Conservation (phyloP, 73 alveolate species). For the Symbiodinium natans region DNA sequence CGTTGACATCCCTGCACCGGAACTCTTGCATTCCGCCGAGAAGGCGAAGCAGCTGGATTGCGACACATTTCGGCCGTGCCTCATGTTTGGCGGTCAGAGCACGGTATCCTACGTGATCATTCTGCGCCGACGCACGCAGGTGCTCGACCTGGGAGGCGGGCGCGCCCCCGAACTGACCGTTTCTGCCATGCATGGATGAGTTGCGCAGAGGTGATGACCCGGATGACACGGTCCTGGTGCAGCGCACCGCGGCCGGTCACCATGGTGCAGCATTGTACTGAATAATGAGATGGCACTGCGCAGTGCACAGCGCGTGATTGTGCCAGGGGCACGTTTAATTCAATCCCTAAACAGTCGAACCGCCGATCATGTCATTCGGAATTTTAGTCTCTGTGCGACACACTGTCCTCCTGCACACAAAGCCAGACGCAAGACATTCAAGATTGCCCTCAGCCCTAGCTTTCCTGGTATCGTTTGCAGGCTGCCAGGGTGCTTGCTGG, state of each 20-base stretch:
- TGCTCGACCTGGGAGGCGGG: background rate
- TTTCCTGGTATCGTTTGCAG: background rate
- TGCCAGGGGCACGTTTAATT: too few species aligned
- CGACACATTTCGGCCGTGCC: too few species aligned
- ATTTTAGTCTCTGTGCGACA: too few species aligned
- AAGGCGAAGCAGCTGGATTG: background rate
- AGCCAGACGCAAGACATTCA: background rate
- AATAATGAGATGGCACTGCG: too few species aligned
- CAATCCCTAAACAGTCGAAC: too few species aligned
- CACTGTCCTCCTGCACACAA: background rate
- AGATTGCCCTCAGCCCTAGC: background rate
- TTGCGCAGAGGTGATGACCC: constrained; percentile 37
- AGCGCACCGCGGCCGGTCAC: constrained; percentile 29
- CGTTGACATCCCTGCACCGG: constrained; percentile 53
- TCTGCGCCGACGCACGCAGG: background rate
- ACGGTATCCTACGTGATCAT: too few species aligned
- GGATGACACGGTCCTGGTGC: constrained; percentile 68
- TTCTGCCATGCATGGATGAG: too few species aligned
- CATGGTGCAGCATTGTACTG: background rate
- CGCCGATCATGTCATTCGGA: too few species aligned
- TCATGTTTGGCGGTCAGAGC: too few species aligned
- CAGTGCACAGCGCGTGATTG: too few species aligned
- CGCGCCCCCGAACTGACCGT: background rate
- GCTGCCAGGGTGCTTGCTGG: constrained; percentile 74
- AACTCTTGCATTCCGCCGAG: constrained; percentile 70